Percentiles rank a stretch among this genome's conserved stretches.
Evolutionary conservation across 1,284 basidiomycete species (phyloP).

Genomic region (Apiotrichum montevideense): DNA sequence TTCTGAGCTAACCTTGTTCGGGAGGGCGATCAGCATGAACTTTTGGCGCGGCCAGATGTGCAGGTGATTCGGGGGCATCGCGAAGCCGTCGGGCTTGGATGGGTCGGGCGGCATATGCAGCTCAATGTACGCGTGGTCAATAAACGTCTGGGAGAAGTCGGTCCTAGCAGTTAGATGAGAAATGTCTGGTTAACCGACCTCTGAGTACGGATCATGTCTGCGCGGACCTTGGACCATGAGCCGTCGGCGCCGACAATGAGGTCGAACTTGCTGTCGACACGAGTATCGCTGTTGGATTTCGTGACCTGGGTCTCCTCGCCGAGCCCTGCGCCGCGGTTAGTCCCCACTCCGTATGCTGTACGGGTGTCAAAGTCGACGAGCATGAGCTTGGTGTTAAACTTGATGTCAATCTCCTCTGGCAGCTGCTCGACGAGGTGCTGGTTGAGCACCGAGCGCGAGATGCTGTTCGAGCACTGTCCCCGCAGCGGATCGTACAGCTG

Average conservation of each 20-base stretch:
- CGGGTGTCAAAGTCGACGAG: conserved; percentile 63
- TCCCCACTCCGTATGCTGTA: conserved; percentile 29
- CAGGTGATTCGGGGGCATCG: conserved; percentile 87
- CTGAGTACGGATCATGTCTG: conserved; percentile 82
- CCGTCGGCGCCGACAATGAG: conserved; percentile 85
- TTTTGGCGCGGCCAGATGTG: conserved; percentile 99
- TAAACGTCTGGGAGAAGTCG: conserved; percentile 90
- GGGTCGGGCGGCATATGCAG: conserved; percentile 83
- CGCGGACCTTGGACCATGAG: conserved; percentile 73
- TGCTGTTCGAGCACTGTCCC: conserved; percentile 90
- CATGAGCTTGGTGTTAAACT: conserved; percentile 76
- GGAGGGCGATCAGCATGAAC: conserved; percentile 97
- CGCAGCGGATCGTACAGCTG: conserved; percentile 75
- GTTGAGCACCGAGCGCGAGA: conserved; percentile 81
- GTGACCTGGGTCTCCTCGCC: conserved; percentile 12
- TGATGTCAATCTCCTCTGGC: conserved; percentile 57
- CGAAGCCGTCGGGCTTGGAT: conserved; percentile 58
- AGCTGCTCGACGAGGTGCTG: conserved; percentile 66
- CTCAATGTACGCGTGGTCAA: conserved; percentile 92
- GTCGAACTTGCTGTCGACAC: conserved; percentile 57
- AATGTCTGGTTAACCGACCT: conserved; percentile 55
- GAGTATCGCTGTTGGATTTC: conserved; percentile 5
- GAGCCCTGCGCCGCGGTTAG: conserved; percentile 1
- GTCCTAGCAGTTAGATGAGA: conserved; percentile 55
- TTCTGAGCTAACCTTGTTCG: conserved; percentile 68